Percentiles rank a stretch among this genome's conserved stretches.
These are phyloP conservation scores for Coccomyxa sp. DNA, from an alignment of 139 green algal genomes.

Conservation along the genomic window DNA sequence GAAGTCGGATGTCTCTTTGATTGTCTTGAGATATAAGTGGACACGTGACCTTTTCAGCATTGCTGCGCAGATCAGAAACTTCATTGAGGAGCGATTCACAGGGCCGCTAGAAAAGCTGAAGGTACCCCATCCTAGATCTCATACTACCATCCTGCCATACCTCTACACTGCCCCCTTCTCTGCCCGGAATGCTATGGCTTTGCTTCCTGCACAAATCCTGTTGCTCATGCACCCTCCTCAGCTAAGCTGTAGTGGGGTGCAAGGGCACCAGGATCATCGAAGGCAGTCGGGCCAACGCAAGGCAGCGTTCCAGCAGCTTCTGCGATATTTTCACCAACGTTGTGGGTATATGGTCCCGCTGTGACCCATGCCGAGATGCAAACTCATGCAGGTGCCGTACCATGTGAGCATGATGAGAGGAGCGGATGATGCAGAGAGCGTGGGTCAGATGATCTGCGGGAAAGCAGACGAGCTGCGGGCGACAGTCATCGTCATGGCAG, in stretches of 20 bases:
- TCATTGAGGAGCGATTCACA: not conserved
- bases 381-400: not conserved
- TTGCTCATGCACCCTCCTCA: not conserved
- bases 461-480: slow-evolving; percentile 17
- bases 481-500: slow-evolving; percentile 12
- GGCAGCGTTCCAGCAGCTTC: not conserved
- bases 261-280: slow-evolving; percentile 3
- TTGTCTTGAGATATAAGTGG: not conserved
- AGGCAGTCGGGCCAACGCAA: not conserved
- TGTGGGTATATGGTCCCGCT: not conserved
- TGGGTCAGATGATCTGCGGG: slow-evolving; percentile 18
- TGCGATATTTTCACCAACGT: not conserved
- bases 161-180: not conserved
- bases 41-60: not conserved
- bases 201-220: not conserved
- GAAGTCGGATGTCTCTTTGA: not conserved
- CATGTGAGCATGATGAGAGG: slow-evolving; percentile 5
- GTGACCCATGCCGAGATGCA: not conserved
- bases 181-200: not conserved
- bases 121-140: not conserved
- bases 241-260: not conserved
- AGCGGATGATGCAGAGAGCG: slow-evolving; percentile 8
- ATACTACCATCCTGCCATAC: not conserved
- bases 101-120: not conserved
- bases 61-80: not conserved